Base-by-base conservation (phyloP, 768 basidiomycete genomes). In the Symmetrospora coprosmae region DNA sequence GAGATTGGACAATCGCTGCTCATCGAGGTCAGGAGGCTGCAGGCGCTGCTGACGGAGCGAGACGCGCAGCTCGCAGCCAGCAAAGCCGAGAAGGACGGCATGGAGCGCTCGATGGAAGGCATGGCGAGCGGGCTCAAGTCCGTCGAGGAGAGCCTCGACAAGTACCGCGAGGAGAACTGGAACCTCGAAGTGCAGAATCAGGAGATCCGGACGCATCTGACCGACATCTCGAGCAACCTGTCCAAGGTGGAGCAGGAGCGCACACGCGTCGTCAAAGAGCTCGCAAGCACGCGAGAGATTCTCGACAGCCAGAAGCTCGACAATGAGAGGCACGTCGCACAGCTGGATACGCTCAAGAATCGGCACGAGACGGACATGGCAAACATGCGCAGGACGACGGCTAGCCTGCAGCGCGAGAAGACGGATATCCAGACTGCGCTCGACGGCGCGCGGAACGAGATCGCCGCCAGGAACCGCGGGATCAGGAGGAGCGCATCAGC, bases 121-220 rank as follows among this genome's bases (percentile, higher is more conserved):
- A 78, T 91, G 52, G 76, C 82, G 37, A 78, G 78, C 19, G 83
- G 84, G 16, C 78, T 91, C n/a, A 77, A 81, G 65, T 77, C 82
- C 47, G 85, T 89, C 68, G 87, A 94, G 73, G 80, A 83, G 71
- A 84, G 77, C 62, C 78, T 85, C 61, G 92, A 96, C 72, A 88
- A 89, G 65, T 92, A 82, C 81, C 89, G 89, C 74, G 92, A 97
- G 74, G 89, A 91, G 74, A 97, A 94, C 72, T 97, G 94, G 94
- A 92, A 97, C 70, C 82, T 96, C 60, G 92, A 97, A 75, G 89
- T 96, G 48, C 80, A 80, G 16, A 76, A 89, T 28, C 92, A 97
- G 71, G 90, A 94, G 61, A 78, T 90, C 23, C 83, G 83, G 37
- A 74, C 79, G 1, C 81, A 86, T 65, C 76, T 85, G 45, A 70